Conservation (phyloP, 345 rosid genomes). For the Anacardium occidentale region DNA sequence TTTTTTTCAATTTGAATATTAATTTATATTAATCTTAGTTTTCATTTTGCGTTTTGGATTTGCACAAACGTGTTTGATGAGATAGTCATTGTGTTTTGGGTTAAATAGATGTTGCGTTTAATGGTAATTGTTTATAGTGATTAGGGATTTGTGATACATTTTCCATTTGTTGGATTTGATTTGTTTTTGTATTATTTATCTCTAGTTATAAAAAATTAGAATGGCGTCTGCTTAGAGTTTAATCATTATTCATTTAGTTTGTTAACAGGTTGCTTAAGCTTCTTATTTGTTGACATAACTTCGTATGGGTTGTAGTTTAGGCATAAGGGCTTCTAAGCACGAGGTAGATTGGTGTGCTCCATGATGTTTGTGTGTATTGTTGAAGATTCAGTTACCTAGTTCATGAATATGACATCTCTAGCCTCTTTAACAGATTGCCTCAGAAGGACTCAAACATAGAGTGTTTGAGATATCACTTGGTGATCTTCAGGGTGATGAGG, state of each 20-base stretch:
- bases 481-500: slow-evolving; percentile 87
- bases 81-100: background rate
- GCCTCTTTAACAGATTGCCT: slow-evolving; percentile 65
- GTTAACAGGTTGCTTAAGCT: background rate
- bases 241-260: background rate
- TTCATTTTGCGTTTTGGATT: background rate
- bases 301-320: background rate
- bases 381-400: background rate
- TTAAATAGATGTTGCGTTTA: background rate
- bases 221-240: too few species aligned
- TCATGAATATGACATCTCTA: background rate
- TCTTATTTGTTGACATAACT: too few species aligned
- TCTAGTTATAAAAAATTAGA: too few species aligned
- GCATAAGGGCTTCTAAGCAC: too few species aligned
- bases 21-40: background rate
- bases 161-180: background rate
- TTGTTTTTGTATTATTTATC: too few species aligned
- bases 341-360: background rate
- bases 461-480: slow-evolving; percentile 88
- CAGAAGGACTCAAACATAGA: slow-evolving; percentile 92
- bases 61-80: background rate
- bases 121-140: background rate
- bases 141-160: background rate
- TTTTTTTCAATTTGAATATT: background rate
- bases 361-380: background rate